Percentiles rank a stretch among this genome's conserved stretches.
Evolutionary conservation across 2,329 filamentous ascomycete genomes (phyloP).

Genomic region (Alternaria rosae): DNA sequence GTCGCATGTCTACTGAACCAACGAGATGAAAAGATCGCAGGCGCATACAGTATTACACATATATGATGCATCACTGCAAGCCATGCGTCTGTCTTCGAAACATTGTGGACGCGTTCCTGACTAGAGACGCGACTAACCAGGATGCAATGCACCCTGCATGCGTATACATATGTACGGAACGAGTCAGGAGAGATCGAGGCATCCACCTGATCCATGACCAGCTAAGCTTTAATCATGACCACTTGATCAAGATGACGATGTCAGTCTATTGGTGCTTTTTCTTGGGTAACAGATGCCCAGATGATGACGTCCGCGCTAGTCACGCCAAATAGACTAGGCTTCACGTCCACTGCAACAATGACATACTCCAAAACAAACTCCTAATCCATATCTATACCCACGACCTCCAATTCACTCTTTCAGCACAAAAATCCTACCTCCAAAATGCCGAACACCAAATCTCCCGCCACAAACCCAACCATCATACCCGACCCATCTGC

Average conservation of each 20-base stretch:
- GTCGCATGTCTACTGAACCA: too few species aligned
- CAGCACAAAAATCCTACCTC: too few species aligned
- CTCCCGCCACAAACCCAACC: slow-evolving; percentile 28
- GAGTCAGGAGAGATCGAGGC: background rate
- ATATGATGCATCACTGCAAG: background rate
- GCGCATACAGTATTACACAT: background rate
- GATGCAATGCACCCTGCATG: background rate
- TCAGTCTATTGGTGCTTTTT: background rate
- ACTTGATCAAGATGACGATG: background rate
- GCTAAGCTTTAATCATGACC: background rate
- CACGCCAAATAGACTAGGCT: background rate
- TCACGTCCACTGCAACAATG: too few species aligned
- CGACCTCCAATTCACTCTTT: too few species aligned
- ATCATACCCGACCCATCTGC: slow-evolving; percentile 22
- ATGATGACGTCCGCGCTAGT: background rate
- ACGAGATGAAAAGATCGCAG: background rate
- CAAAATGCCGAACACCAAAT: slow-evolving; percentile 20
- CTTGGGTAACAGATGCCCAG: background rate
- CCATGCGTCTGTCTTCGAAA: background rate
- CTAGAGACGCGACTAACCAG: background rate
- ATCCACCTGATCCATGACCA: background rate
- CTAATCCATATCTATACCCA: background rate
- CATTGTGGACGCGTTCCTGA: background rate
- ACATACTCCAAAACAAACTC: too few species aligned
- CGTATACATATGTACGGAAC: background rate